Conservation (phyloP, 345 rosid species). For the Boechera stricta region DNA sequence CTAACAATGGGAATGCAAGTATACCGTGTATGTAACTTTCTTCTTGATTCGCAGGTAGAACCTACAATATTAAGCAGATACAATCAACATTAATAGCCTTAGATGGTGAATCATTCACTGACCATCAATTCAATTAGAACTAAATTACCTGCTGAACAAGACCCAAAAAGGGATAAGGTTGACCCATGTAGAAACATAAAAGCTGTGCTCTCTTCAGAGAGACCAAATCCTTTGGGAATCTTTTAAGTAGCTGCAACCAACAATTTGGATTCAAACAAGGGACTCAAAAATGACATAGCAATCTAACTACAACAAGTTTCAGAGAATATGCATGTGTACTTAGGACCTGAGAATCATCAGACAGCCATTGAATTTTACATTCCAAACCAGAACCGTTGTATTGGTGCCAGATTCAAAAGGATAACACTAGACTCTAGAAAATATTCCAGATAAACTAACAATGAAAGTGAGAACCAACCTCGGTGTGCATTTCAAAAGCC, state of each 20-base stretch:
- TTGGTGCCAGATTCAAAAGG: neutral
- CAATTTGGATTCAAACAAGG: slow-evolving; percentile 10
- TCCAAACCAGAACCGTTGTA: neutral
- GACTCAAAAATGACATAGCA: neutral
- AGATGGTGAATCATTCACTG: slow-evolving; percentile 7
- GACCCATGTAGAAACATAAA: slow-evolving; percentile 81
- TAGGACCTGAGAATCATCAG: neutral
- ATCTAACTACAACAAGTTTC: neutral
- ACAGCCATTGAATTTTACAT: neutral
- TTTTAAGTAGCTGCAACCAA: slow-evolving; percentile 64
- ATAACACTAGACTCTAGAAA: neutral
- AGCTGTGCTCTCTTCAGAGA: slow-evolving; percentile 80
- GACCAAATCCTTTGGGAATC: slow-evolving; percentile 73
- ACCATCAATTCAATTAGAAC: slow-evolving; percentile 21
- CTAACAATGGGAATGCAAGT: slow-evolving; percentile 87
- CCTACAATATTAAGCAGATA: slow-evolving; percentile 49
- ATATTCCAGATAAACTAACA: neutral
- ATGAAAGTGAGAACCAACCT: slow-evolving; percentile 49
- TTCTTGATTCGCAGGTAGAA: slow-evolving; percentile 64
- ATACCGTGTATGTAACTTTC: slow-evolving; percentile 77
- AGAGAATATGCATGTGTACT: slow-evolving; percentile 4
- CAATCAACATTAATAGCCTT: neutral
- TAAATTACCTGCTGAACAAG: slow-evolving; percentile 70
- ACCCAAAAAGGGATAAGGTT: slow-evolving; percentile 59
- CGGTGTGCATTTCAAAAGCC: slow-evolving; percentile 65